Evolutionary conservation across 2,329 filamentous ascomycete genomes (phyloP).

Genomic region (Colletotrichum sp.): DNA sequence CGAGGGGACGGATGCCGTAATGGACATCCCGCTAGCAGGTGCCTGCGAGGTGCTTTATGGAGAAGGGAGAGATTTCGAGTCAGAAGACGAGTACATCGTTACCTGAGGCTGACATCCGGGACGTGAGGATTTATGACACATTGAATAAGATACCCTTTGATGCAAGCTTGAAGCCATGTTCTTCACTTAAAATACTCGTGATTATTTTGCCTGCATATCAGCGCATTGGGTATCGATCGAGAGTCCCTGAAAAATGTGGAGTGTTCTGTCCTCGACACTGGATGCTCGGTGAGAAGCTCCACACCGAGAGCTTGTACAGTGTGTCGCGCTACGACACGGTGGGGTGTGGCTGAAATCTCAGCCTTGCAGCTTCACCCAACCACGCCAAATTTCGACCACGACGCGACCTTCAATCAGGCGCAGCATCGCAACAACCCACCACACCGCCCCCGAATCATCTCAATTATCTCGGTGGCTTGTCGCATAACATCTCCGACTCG

Average conservation of each 20-base stretch:
- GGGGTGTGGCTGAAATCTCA: slow-evolving; percentile 20
- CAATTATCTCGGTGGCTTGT: slow-evolving; percentile 4
- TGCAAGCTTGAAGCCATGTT: neutral
- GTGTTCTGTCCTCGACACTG: neutral
- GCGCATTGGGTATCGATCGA: neutral
- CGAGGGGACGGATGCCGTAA: slow-evolving; percentile 92
- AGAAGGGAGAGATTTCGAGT: slow-evolving; percentile 43
- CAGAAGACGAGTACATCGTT: slow-evolving; percentile 23
- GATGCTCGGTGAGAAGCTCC: slow-evolving; percentile 1
- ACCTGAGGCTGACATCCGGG: neutral
- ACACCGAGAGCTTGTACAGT: slow-evolving; percentile 20
- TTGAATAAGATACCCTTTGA: neutral
- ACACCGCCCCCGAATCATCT: neutral
- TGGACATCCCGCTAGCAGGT: slow-evolving; percentile 94
- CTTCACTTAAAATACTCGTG: no score
- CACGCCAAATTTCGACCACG: slow-evolving; percentile 9
- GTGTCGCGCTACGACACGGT: slow-evolving; percentile 12
- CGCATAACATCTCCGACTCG: neutral
- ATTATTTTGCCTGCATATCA: rapidly evolving
- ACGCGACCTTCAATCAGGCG: slow-evolving; percentile 13
- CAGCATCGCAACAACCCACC: slow-evolving; percentile 14
- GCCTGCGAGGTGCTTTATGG: slow-evolving; percentile 96
- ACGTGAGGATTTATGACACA: neutral
- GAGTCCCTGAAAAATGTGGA: neutral
- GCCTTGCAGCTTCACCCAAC: slow-evolving; percentile 21